phyloP scores from a whole-genome alignment of 129 eudicot genomes.

The Flaveria sonorensis region DNA sequence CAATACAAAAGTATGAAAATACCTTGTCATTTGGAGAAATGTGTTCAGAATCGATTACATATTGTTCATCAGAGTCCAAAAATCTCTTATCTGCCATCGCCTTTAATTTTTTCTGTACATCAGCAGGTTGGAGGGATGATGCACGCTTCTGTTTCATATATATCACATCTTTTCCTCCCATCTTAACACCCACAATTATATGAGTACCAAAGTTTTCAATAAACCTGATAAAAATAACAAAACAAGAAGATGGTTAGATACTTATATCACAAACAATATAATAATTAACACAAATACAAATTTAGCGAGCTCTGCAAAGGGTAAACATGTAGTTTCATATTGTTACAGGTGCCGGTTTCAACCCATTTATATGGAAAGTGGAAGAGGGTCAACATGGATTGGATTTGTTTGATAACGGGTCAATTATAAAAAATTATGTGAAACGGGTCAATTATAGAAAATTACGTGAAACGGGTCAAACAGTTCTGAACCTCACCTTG shows the following conservation, averaged over 20 bases:
- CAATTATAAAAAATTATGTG: neutral
- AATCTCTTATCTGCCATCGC: conserved; percentile 89
- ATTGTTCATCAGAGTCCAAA: conserved; percentile 60
- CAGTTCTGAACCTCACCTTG: conserved; percentile 54
- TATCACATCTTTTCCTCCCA: conserved; percentile 99
- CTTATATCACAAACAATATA: neutral
- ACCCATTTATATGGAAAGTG: neutral
- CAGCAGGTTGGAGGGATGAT: conserved; percentile 88
- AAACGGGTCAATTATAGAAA: neutral
- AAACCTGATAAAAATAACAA: conserved; percentile 51
- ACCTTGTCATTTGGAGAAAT: conserved; percentile 68
- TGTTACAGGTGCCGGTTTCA: neutral
- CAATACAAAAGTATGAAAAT: neutral
- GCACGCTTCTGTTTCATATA: conserved; percentile 92
- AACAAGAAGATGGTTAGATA: neutral
- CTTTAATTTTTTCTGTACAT: conserved; percentile 83
- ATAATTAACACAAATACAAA: conserved; percentile 4
- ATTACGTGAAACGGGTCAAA: neutral
- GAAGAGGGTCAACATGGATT: neutral
- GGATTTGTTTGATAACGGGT: neutral
- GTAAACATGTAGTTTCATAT: neutral
- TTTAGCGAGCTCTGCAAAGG: neutral
- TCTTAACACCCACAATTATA: conserved; percentile 87
- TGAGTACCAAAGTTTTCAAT: conserved; percentile 94
- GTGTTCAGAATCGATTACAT: conserved; percentile 51